These are phyloP conservation scores for Nakazawaea wickerhamii DNA, from an alignment of 805 yeast genomes.

Conservation along the genomic window DNA sequence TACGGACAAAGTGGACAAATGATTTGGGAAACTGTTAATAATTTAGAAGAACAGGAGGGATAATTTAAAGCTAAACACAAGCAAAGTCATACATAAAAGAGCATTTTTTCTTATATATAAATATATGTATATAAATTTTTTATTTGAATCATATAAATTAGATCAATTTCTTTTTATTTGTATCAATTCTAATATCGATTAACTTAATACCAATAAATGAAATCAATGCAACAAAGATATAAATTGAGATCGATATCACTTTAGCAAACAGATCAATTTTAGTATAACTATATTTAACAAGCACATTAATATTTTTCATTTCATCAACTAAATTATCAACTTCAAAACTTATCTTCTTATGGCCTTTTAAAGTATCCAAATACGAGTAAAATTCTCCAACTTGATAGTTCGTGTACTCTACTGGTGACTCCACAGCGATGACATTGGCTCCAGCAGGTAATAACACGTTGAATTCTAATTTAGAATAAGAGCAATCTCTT, in stretches of 20 bases:
- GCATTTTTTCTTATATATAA: not conserved
- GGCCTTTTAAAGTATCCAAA: conserved; percentile 75
- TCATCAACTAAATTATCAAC: conserved; percentile 67
- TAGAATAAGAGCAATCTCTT: conserved; percentile 57
- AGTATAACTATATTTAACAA: conserved; percentile 60
- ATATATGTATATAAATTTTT: not conserved
- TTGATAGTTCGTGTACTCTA: conserved; percentile 29
- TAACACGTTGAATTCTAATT: conserved; percentile 53
- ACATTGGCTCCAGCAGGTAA: conserved; percentile 84
- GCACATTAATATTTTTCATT: conserved; percentile 48
- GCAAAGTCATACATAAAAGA: too few species aligned
- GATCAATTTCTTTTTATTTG: not conserved
- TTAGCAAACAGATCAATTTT: conserved; percentile 49
- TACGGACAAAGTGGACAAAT: conserved; percentile 58
- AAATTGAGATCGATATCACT: conserved; percentile 60
- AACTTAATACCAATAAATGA: conserved; percentile 10
- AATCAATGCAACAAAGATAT: conserved; percentile 54
- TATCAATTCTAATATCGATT: conserved; percentile 12
- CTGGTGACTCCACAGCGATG: conserved; percentile 52
- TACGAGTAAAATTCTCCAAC: conserved; percentile 39
- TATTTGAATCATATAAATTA: not conserved
- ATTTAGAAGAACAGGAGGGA: conserved; percentile 25
- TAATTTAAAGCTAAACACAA: not conserved
- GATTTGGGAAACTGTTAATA: conserved; percentile 55
- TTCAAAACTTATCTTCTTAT: conserved; percentile 60